A percentile compares a stretch with the other conserved stretches of the same genome.
phyloP scores from a whole-genome alignment of 306 rosid species.

The Glycine soja region DNA sequence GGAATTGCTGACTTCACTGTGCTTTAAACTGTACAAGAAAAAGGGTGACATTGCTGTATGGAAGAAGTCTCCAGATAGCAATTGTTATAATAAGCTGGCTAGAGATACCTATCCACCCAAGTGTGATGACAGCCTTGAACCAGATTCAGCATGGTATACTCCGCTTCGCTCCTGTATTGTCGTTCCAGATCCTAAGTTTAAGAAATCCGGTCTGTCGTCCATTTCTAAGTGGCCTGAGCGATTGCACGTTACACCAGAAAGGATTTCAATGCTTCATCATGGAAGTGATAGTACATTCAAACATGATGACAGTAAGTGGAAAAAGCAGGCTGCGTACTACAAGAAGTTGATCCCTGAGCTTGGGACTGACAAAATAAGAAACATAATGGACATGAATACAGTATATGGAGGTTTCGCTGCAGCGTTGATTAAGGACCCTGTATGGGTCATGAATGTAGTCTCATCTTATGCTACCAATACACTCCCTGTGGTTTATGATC shows the following conservation, averaged over 20 bases:
- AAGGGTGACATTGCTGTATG: slow-evolving; percentile 96
- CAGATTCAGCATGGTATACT: slow-evolving; percentile 98
- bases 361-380: slow-evolving; percentile 84
- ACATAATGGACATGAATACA: slow-evolving; percentile 97
- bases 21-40: slow-evolving; percentile 85
- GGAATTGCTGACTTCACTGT: slow-evolving; percentile 76
- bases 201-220: slow-evolving; percentile 61
- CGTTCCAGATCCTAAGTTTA: slow-evolving; percentile 73
- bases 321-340: slow-evolving; percentile 73
- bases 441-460: slow-evolving; percentile 99
- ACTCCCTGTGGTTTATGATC: slow-evolving; percentile 85
- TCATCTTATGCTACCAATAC: slow-evolving; percentile 82
- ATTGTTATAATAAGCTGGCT: slow-evolving; percentile 71
- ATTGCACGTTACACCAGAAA: slow-evolving; percentile 72
- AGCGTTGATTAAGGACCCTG: slow-evolving; percentile 71
- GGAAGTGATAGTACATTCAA: slow-evolving; percentile 73
- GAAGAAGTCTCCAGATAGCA: slow-evolving; percentile 70
- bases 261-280: slow-evolving; percentile 61
- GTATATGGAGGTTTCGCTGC: slow-evolving; percentile 93
- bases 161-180: slow-evolving; percentile 83
- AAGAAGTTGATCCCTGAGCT: slow-evolving; percentile 82
- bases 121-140: slow-evolving; percentile 87
- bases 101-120: slow-evolving; percentile 81
- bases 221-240: slow-evolving; percentile 91
- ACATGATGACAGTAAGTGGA: slow-evolving; percentile 83